Evolutionary conservation across 805 yeast genomes (phyloP).

Genomic region (Schwanniomyces vanrijiae): DNA sequence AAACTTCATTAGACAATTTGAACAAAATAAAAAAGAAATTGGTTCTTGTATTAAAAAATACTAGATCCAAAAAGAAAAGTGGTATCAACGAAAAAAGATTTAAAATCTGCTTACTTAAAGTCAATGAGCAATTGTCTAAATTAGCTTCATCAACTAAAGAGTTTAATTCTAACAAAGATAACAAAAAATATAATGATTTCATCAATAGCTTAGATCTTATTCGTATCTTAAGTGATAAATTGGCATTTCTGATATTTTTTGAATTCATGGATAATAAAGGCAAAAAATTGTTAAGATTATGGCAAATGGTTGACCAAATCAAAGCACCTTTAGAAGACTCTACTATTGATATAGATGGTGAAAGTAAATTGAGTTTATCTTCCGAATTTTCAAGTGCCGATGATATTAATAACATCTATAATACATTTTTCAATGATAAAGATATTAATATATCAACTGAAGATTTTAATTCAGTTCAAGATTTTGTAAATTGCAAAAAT

Average conservation of each 20-base stretch:
- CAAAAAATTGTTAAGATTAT: constrained; percentile 50
- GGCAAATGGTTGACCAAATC: constrained; percentile 66
- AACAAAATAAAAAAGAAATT: constrained; percentile 49
- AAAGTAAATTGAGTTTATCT: constrained; percentile 32
- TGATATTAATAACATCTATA: constrained; percentile 53
- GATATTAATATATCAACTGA: constrained; percentile 3
- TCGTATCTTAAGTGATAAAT: constrained; percentile 49
- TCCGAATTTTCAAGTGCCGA: constrained; percentile 47
- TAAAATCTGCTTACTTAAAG: constrained; percentile 9
- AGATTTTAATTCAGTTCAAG: constrained; percentile 30
- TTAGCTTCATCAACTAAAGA: background rate
- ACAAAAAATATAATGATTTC: background rate
- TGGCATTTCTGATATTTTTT: constrained; percentile 32
- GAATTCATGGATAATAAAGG: constrained; percentile 18
- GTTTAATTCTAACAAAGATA: background rate
- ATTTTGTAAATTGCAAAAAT: constrained; percentile 13
- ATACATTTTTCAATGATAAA: constrained; percentile 35
- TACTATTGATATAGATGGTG: constrained; percentile 24
- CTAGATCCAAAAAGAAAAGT: constrained; percentile 47
- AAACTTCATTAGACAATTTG: constrained; percentile 38
- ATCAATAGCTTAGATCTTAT: constrained; percentile 26
- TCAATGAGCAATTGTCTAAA: constrained; percentile 4
- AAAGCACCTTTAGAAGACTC: constrained; percentile 70
- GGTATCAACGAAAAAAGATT: constrained; percentile 41
- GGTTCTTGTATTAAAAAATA: constrained; percentile 42